phyloP scores from a whole-genome alignment of 2,329 filamentous ascomycete species.

The Rhinocladiella similis region DNA sequence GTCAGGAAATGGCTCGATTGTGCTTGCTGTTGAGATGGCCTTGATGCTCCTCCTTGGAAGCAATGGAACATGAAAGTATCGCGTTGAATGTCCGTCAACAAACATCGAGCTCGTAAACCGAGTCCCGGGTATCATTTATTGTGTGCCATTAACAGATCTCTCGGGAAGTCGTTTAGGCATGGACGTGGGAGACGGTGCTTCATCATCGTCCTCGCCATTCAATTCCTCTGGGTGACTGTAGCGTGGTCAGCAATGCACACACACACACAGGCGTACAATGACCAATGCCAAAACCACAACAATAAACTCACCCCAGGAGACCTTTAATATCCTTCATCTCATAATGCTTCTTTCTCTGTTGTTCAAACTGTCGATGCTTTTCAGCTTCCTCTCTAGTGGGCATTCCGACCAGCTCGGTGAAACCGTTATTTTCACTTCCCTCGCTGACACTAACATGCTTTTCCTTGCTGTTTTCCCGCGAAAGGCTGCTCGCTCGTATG shows the following conservation, averaged over 20 bases:
- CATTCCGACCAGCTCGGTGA: slow-evolving; percentile 53
- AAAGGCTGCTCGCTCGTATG: slow-evolving; percentile 42
- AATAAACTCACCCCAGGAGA: slow-evolving; percentile 67
- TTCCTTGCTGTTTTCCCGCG: slow-evolving; percentile 47
- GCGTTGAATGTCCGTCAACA: too few relatives aligned
- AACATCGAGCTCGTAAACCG: neutral
- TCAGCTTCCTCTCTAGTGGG: slow-evolving; percentile 72
- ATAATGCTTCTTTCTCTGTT: slow-evolving; percentile 93
- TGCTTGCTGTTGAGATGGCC: too few relatives aligned
- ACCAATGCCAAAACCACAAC: neutral
- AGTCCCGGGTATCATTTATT: slow-evolving; percentile 4
- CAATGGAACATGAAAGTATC: too few relatives aligned
- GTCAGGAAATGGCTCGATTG: too few relatives aligned
- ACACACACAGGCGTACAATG: too few relatives aligned
- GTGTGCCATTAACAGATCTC: slow-evolving; percentile 33
- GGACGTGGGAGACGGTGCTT: slow-evolving; percentile 45
- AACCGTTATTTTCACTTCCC: slow-evolving; percentile 48
- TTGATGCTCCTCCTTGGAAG: too few relatives aligned
- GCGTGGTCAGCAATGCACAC: neutral
- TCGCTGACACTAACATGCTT: slow-evolving; percentile 81
- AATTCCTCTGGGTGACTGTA: slow-evolving; percentile 63
- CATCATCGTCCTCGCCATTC: slow-evolving; percentile 62
- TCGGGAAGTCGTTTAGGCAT: slow-evolving; percentile 43
- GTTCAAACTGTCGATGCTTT: slow-evolving; percentile 90
- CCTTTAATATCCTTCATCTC: slow-evolving; percentile 96